Percentiles rank a stretch among this genome's conserved stretches.
phyloP scores from a whole-genome alignment of 2,329 filamentous ascomycete genomes.

The Nemania sp. region DNA sequence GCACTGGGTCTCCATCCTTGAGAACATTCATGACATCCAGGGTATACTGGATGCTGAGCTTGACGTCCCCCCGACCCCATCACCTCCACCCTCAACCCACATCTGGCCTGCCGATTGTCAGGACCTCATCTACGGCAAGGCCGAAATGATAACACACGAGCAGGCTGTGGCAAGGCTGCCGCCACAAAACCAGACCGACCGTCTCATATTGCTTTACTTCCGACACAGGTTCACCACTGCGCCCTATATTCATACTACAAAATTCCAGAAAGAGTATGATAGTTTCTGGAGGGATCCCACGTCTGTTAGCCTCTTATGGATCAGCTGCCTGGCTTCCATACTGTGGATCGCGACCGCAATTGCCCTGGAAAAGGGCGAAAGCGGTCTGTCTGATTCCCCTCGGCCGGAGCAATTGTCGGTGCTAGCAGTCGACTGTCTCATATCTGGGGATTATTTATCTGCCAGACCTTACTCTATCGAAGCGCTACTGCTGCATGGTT shows the following conservation, averaged over 20 bases:
- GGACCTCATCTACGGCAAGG: slow-evolving; percentile 39
- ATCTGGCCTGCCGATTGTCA: slow-evolving; percentile 31
- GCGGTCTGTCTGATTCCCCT: slow-evolving; percentile 33
- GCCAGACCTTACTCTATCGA: slow-evolving; percentile 53
- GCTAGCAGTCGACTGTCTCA: slow-evolving; percentile 52
- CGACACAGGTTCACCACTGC: slow-evolving; percentile 41
- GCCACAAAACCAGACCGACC: slow-evolving; percentile 39
- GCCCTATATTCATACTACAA: slow-evolving; percentile 43
- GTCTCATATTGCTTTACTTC: slow-evolving; percentile 43
- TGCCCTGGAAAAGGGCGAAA: slow-evolving; percentile 39
- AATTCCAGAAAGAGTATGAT: slow-evolving; percentile 55
- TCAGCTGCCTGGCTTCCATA: slow-evolving; percentile 56
- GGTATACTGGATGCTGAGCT: slow-evolving; percentile 39
- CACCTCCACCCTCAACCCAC: slow-evolving; percentile 35
- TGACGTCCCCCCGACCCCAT: slow-evolving; percentile 34
- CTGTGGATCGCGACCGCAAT: slow-evolving; percentile 48
- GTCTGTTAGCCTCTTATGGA: slow-evolving; percentile 51
- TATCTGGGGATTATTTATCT: slow-evolving; percentile 53
- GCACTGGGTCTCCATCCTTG: slow-evolving; percentile 44
- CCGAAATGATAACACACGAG: slow-evolving; percentile 39
- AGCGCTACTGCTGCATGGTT: slow-evolving; percentile 52
- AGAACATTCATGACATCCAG: slow-evolving; percentile 44
- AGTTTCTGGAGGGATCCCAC: slow-evolving; percentile 51
- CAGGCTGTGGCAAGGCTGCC: slow-evolving; percentile 42
- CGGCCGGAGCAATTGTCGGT: slow-evolving; percentile 41